phyloP scores from a whole-genome alignment of 2,329 filamentous ascomycete species.

The Akanthomyces lecanii region DNA sequence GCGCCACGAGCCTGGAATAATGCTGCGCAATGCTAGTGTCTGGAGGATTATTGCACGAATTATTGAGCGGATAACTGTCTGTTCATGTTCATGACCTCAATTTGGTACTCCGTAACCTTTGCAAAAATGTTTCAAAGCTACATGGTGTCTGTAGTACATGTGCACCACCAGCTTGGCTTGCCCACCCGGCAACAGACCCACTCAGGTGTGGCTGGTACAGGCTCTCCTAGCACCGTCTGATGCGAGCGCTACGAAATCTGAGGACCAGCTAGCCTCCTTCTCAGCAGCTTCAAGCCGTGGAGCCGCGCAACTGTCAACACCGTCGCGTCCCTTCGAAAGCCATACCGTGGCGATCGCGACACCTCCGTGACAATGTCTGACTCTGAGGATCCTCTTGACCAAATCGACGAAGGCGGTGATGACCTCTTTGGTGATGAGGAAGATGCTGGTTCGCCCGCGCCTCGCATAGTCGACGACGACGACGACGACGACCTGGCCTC shows the following conservation, averaged over 20 bases:
- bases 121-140: background rate
- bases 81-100: too few species aligned
- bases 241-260: conserved; percentile 9
- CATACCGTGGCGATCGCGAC: background rate
- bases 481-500: conserved; percentile 47
- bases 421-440: conserved; percentile 60
- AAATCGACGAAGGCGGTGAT: conserved; percentile 53
- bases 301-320: background rate
- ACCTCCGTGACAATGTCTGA: conserved; percentile 46
- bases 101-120: too few species aligned
- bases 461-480: conserved; percentile 56
- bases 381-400: conserved; percentile 50
- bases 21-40: background rate
- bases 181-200: conserved; percentile 14
- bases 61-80: too few species aligned
- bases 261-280: background rate
- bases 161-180: background rate
- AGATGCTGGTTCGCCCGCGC: conserved; percentile 61
- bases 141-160: background rate
- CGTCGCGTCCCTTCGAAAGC: background rate
- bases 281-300: background rate
- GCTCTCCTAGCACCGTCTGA: background rate
- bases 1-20: background rate
- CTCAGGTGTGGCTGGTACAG: conserved; percentile 11
- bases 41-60: too few species aligned